Evolutionary conservation across 768 basidiomycete species (phyloP).

Genomic region (Rhodosporidiobolus odoratus): DNA sequence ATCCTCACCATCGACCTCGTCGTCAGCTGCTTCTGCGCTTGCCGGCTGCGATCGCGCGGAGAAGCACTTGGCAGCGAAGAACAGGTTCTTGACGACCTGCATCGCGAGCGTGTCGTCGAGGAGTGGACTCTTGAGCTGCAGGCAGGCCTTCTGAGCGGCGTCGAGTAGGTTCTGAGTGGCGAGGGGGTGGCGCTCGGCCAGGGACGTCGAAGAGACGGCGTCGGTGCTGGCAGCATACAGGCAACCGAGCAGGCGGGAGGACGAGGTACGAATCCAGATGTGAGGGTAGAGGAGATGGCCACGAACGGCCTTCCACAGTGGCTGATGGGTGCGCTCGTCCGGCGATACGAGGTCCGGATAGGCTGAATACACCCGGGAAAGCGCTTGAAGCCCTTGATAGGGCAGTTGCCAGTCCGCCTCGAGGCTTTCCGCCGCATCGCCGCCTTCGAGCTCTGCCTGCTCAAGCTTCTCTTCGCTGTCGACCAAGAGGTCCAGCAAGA

Average conservation of each 20-base stretch:
- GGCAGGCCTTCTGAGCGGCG: slow-evolving; percentile 64
- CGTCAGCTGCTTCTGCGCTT: too few relatives aligned
- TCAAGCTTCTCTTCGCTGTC: slow-evolving; percentile 46
- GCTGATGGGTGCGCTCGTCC: background rate
- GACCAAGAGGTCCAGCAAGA: slow-evolving; percentile 47
- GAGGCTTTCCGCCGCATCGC: slow-evolving; percentile 42
- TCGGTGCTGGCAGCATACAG: slow-evolving; percentile 55
- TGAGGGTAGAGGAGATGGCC: slow-evolving; percentile 79
- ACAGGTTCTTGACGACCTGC: slow-evolving; percentile 87
- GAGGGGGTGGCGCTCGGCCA: slow-evolving; percentile 51
- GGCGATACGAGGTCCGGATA: slow-evolving; percentile 50
- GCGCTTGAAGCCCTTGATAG: slow-evolving; percentile 67
- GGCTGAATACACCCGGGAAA: slow-evolving; percentile 54
- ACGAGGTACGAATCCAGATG: slow-evolving; percentile 81
- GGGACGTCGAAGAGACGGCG: slow-evolving; percentile 43
- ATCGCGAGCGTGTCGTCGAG: slow-evolving; percentile 66
- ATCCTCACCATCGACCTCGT: slow-evolving; percentile 40
- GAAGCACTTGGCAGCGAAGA: slow-evolving; percentile 86
- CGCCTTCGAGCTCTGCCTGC: slow-evolving; percentile 52
- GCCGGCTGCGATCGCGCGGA: slow-evolving; percentile 42
- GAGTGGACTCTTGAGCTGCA: slow-evolving; percentile 75
- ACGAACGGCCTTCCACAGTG: slow-evolving; percentile 60
- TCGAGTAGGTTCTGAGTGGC: slow-evolving; percentile 57
- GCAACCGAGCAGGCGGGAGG: slow-evolving; percentile 67
- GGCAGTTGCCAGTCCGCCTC: slow-evolving; percentile 73